Conservation (phyloP, 768 basidiomycete species). For the Suillus fuscotomentosus region DNA sequence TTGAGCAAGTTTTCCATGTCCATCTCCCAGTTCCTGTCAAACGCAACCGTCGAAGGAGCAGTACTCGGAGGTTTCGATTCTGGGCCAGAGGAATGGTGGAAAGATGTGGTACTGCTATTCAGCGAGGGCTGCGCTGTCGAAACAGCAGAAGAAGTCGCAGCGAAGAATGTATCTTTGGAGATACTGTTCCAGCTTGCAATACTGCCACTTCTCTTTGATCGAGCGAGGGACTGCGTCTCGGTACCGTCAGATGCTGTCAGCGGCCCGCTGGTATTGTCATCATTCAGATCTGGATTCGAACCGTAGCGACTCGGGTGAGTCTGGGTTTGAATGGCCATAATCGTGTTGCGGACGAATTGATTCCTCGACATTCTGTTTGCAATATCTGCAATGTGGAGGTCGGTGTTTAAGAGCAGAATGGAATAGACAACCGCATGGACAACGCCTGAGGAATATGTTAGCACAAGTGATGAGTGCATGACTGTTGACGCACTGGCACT, state of each 20-base stretch:
- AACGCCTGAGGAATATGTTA: slow-evolving; percentile 52
- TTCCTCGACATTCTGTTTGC: slow-evolving; percentile 83
- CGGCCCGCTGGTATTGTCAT: slow-evolving; percentile 66
- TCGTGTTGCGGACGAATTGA: slow-evolving; percentile 92
- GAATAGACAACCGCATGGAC: slow-evolving; percentile 97
- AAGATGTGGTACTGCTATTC: slow-evolving; percentile 66
- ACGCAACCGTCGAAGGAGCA: slow-evolving; percentile 38
- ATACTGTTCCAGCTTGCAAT: slow-evolving; percentile 85
- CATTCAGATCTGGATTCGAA: slow-evolving; percentile 61
- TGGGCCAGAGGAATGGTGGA: slow-evolving; percentile 49
- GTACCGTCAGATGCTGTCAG: slow-evolving; percentile 56
- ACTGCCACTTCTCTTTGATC: slow-evolving; percentile 78
- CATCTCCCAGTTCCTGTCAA: slow-evolving; percentile 74
- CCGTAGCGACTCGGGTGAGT: slow-evolving; percentile 53
- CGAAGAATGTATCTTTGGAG: slow-evolving; percentile 54
- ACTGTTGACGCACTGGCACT: slow-evolving; percentile 64
- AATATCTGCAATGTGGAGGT: slow-evolving; percentile 93
- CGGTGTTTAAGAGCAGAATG: slow-evolving; percentile 91
- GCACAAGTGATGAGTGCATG: background rate
- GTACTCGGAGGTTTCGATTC: slow-evolving; percentile 35
- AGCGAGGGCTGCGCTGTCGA: slow-evolving; percentile 36
- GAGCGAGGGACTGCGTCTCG: slow-evolving; percentile 42
- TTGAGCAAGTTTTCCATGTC: slow-evolving; percentile 88
- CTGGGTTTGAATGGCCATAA: slow-evolving; percentile 81
- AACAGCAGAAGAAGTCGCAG: slow-evolving; percentile 34